Percentiles rank a stretch among this genome's conserved stretches.
Conservation (phyloP, 352 stramenopile genomes). For the Detonula confervacea region DNA sequence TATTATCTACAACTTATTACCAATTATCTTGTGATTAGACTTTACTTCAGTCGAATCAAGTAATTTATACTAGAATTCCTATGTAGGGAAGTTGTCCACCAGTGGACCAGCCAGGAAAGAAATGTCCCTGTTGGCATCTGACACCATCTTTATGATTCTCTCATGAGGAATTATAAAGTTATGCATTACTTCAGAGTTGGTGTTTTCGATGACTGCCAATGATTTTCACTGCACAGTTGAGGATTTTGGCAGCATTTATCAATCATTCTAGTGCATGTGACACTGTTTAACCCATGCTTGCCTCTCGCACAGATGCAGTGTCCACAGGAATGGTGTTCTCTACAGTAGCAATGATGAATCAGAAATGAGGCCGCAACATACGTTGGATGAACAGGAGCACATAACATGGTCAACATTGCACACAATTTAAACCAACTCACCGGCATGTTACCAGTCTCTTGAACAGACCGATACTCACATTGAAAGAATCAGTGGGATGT, state of each 20-base stretch:
- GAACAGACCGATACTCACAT: conserved; percentile 33
- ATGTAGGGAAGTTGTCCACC: neutral
- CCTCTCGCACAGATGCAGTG: neutral
- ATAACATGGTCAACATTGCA: neutral
- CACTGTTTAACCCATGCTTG: neutral
- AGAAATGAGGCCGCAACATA: neutral
- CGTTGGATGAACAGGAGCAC: neutral
- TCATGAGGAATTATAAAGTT: too few species aligned
- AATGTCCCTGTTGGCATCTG: neutral
- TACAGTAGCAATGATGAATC: neutral
- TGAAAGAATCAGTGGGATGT: conserved; percentile 12
- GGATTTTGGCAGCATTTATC: neutral
- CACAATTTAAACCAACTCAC: neutral
- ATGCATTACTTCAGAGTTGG: conserved; percentile 17
- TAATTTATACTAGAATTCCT: neutral
- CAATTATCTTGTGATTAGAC: too few species aligned
- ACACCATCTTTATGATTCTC: too few species aligned
- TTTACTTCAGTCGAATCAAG: neutral
- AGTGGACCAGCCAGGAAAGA: neutral
- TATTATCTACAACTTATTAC: neutral
- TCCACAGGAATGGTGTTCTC: conserved; percentile 3
- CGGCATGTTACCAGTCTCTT: conserved; percentile 35
- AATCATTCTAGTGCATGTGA: too few species aligned
- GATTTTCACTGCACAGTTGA: conserved; percentile 1
- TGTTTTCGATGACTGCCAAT: conserved; percentile 19